Base-by-base conservation (phyloP, 176 grass and related monocot genomes). In the Poa annua region DNA sequence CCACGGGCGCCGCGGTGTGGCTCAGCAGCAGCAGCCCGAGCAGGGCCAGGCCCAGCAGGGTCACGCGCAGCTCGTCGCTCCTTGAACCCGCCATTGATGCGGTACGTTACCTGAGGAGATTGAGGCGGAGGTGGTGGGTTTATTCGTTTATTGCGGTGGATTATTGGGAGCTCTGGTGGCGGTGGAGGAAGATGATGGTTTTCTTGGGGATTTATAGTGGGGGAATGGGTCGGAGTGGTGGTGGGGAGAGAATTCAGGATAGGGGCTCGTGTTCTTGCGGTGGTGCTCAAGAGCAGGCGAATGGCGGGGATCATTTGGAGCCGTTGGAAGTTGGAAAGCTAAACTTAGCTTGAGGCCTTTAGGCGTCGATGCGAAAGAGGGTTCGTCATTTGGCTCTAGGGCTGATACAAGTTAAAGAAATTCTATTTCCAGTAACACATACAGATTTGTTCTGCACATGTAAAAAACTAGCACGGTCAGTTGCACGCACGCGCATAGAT, bases 1-100 rank as follows among this genome's bases (percentile, higher is more conserved):
- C 84, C 38, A 67, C 80, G 74, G 88, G 39, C 17, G 56, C 88
- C 32, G 75, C 74, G 57, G 35, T 19, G 67, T 83, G 74, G 80
- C 74, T 66, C 49, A 90, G 67, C 36, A 90, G 74, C 8, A 90
- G 80, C 26, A 90, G 48, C 5, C 80, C 84, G 5, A 90, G n/a
- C 3, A 90, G 75, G 6, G 88, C 80, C n/a, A 90, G 38, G 59
- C 80, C 25, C 8, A 90, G 80, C 8, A 90, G 38, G 55, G 75
- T 66, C 66, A 86, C n/a, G 74, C 88, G 88, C 59, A 90, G 47
- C 80, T 90, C 88, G 74, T 71, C 41, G 84, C 21, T 83, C 39
- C 77, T 90, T 47, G 74, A 3, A 7, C 22, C 71, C 21, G 84
- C 74, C 88, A 90, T 90, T 38, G 34, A 5, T 26, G n/a, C 26